A percentile compares a stretch with the other conserved stretches of the same genome.
phyloP scores from a whole-genome alignment of 148 eudicot species.

The Cornus florida region DNA sequence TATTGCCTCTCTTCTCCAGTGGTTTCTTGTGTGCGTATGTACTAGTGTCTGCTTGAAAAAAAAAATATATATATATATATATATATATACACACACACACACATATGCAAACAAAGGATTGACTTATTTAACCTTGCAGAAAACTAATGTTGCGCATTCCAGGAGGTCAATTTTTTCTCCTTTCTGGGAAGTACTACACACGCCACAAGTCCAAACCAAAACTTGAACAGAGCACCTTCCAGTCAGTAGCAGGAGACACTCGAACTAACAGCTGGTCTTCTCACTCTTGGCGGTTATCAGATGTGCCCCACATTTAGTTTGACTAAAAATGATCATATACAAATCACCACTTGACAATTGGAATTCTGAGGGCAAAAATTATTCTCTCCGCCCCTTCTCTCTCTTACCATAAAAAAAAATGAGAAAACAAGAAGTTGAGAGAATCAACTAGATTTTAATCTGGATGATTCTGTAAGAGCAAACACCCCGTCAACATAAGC shows the following conservation, averaged over 20 bases:
- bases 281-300: neutral
- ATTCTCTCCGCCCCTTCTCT: neutral
- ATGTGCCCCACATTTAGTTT: neutral
- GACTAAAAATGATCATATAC: neutral
- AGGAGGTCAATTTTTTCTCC: neutral
- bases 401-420: too few relatives aligned
- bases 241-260: too few relatives aligned
- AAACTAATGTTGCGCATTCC: neutral
- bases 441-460: neutral
- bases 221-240: too few relatives aligned
- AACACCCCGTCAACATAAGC: neutral
- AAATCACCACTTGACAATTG: neutral
- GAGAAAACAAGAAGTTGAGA: neutral
- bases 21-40: neutral
- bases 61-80: too few relatives aligned
- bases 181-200: too few relatives aligned
- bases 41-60: neutral
- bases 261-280: too few relatives aligned
- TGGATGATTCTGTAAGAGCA: conserved; percentile 1
- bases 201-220: too few relatives aligned
- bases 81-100: too few relatives aligned
- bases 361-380: neutral
- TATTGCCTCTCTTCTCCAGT: neutral
- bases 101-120: neutral
- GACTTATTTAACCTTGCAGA: neutral